Percentiles rank a stretch among this genome's conserved stretches.
Evolutionary conservation across 352 stramenopile genomes (phyloP).

Genomic region (Globisporangium apiculatum): DNA sequence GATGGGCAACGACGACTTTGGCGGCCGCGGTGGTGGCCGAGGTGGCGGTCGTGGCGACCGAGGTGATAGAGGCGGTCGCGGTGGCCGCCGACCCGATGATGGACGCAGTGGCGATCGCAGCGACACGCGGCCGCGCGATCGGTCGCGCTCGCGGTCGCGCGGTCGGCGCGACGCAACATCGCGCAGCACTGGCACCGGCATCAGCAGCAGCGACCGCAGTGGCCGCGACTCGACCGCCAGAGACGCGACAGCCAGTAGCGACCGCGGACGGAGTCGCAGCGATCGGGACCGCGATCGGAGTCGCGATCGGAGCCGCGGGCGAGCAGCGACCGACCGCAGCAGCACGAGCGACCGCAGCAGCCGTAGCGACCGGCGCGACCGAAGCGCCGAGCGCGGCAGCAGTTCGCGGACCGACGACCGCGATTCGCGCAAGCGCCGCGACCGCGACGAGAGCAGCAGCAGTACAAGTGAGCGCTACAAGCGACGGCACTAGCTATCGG

Average conservation of each 20-base stretch:
- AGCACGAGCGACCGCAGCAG: conserved; percentile 14
- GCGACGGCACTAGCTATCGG: conserved; percentile 35
- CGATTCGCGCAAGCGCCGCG: conserved; percentile 59
- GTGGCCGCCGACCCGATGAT: conserved; percentile 11
- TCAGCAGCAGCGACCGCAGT: neutral
- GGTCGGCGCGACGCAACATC: conserved; percentile 12
- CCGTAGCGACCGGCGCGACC: conserved; percentile 23
- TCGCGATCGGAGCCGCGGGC: conserved; percentile 17
- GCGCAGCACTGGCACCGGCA: neutral
- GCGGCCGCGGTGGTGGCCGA: conserved; percentile 25
- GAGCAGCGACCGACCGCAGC: conserved; percentile 18
- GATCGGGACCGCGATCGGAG: conserved; percentile 20
- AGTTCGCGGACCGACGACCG: conserved; percentile 38
- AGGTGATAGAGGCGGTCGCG: conserved; percentile 14
- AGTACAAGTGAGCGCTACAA: conserved; percentile 20
- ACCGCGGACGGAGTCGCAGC: conserved; percentile 15
- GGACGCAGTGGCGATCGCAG: conserved; percentile 17
- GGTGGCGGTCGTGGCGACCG: conserved; percentile 23
- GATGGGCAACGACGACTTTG: conserved; percentile 32
- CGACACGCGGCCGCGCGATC: conserved; percentile 31
- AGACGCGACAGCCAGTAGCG: conserved; percentile 8
- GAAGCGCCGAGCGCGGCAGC: conserved; percentile 18
- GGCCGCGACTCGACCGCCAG: conserved; percentile 2
- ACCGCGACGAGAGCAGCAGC: conserved; percentile 34
- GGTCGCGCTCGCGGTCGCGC: conserved; percentile 48